These are phyloP conservation scores for Yarrowia sp. DNA, from an alignment of 805 yeast species.

Conservation along the genomic window DNA sequence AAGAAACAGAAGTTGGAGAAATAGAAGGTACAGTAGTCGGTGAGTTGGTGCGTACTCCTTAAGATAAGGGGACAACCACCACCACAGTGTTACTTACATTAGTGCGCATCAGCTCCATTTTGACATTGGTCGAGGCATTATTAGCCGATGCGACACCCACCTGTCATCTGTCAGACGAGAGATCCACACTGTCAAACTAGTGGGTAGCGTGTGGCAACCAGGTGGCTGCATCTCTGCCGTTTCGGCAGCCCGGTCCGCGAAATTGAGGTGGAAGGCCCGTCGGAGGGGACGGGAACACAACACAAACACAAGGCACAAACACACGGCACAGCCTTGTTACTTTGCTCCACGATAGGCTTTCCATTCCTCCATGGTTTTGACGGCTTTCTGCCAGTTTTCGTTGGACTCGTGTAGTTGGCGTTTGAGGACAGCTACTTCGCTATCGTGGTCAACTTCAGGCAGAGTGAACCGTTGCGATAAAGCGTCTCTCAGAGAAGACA, in stretches of 20 bases:
- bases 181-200: constrained; percentile 10
- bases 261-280: background rate
- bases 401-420: constrained; percentile 43
- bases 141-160: constrained; percentile 15
- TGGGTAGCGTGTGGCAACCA: constrained; percentile 5
- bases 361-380: constrained; percentile 47
- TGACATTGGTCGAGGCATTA: constrained; percentile 6
- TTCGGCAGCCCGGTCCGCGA: constrained; percentile 31
- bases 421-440: constrained; percentile 40
- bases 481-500: background rate
- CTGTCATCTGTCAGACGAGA: constrained; percentile 14
- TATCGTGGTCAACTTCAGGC: constrained; percentile 39
- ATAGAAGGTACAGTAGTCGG: too few species aligned
- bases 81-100: background rate
- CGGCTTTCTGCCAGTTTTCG: constrained; percentile 45
- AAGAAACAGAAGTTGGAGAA: too few species aligned
- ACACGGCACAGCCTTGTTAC: too few species aligned
- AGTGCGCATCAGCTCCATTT: background rate
- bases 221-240: constrained; percentile 22
- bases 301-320: too few species aligned
- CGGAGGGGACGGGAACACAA: background rate
- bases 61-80: too few species aligned
- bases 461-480: constrained; percentile 24
- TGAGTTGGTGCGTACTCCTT: too few species aligned
- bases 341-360: constrained; percentile 41